Base-by-base conservation (phyloP, 164 flowering plant species). In the Warburgia ugandensis region DNA sequence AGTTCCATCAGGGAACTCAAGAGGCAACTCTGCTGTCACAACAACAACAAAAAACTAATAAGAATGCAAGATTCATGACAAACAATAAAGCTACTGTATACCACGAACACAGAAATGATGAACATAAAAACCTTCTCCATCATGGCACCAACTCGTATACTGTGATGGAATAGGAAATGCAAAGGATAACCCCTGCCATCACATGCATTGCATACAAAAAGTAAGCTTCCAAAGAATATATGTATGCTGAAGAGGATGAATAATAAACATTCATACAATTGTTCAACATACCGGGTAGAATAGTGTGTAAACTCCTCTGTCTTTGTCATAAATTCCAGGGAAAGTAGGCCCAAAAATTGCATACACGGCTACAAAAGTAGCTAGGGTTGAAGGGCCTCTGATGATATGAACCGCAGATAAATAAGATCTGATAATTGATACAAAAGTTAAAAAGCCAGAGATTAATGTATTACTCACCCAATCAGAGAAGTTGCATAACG, bases 1-100 rank as follows among this genome's bases (percentile, higher is more conserved):
- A 17, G 99, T 92, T 22, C 99, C 99, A 74, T 92, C 99, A 14
- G 99, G 91, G 62, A 92, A 92, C 73, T 85, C 96, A 48, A 92
- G 67, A 2, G 99, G 99, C 63, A 92, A 58, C 51, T 86, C 99
- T 61, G 87, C 99, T 88, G 61, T 66, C 40, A 56, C 48, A 64
- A 44, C 13, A 36, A 68, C 61, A 42, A 40, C n/a, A n/a, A 21
- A 51, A 37, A 39, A 7, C 27, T 16, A 38, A 6, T 42, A n/a
- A 31, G 21, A 41, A 37, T 37, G 1, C 16, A 16, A 37, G 41
- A 37, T 4, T 4, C 4, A 37, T 4, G 14, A 7, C 17, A 37
- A 37, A 37, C 41, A 37, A 37, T 16, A 37, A n/a, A n/a, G n/a
- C n/a, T n/a, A n/a, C n/a, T n/a, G n/a, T n/a, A n/a, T n/a, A n/a